Evolutionary conservation across 2,329 filamentous ascomycete genomes (phyloP).

Genomic region (Aspergillus floridensis): DNA sequence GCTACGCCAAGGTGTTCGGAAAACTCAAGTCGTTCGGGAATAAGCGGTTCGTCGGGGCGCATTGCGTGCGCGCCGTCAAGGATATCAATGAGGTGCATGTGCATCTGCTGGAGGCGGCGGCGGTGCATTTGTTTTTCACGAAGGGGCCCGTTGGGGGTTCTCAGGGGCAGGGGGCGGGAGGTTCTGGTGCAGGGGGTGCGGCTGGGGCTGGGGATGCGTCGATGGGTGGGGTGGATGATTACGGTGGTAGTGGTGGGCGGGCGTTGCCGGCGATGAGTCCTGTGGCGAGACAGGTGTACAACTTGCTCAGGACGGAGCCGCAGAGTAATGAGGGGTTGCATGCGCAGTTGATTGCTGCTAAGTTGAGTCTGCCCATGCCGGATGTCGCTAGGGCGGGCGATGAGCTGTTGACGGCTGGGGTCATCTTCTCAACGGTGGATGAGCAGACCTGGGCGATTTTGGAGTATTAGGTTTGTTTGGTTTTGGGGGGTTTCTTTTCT

Average conservation of each 20-base stretch:
- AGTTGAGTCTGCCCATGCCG: slow-evolving; percentile 61
- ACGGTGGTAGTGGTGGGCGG: slow-evolving; percentile 24
- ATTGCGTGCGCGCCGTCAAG: slow-evolving; percentile 73
- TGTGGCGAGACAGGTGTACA: slow-evolving; percentile 67
- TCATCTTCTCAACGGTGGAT: slow-evolving; percentile 89
- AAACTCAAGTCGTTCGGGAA: slow-evolving; percentile 79
- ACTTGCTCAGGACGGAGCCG: slow-evolving; percentile 63
- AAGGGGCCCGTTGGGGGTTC: slow-evolving; percentile 58
- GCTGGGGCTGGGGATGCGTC: slow-evolving; percentile 21
- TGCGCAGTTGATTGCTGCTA: slow-evolving; percentile 69
- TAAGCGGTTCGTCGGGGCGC: slow-evolving; percentile 76
- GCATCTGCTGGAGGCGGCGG: slow-evolving; percentile 85
- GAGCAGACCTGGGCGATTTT: slow-evolving; percentile 89
- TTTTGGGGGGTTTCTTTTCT: not conserved
- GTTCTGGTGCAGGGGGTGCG: slow-evolving; percentile 34
- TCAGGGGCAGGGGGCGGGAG: slow-evolving; percentile 47
- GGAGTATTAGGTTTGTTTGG: slow-evolving; percentile 48
- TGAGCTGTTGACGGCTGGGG: slow-evolving; percentile 69
- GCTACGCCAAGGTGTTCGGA: slow-evolving; percentile 83
- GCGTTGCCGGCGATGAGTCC: slow-evolving; percentile 52
- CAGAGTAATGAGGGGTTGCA: slow-evolving; percentile 82
- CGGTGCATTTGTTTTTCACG: slow-evolving; percentile 80
- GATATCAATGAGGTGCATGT: slow-evolving; percentile 93
- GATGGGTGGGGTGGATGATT: slow-evolving; percentile 37
- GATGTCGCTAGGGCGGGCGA: slow-evolving; percentile 78